Evolutionary conservation across 2,329 filamentous ascomycete genomes (phyloP).

Genomic region (Hypoxylon sp.): DNA sequence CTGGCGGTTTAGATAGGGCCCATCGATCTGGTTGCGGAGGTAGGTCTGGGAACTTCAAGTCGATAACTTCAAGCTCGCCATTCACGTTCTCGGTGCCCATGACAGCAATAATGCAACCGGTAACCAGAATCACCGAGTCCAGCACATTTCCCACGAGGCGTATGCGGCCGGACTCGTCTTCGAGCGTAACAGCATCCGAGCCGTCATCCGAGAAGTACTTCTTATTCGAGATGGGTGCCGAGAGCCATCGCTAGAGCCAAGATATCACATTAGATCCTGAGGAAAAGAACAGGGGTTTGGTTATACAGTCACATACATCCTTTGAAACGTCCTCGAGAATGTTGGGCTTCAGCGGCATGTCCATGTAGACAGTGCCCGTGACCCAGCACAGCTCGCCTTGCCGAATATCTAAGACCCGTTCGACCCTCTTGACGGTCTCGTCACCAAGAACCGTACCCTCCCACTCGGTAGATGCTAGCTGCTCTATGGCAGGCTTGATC

Average conservation of each 20-base stretch:
- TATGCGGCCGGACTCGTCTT: constrained; percentile 94
- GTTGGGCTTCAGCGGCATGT: constrained; percentile 95
- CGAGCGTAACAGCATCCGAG: constrained; percentile 83
- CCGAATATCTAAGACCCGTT: constrained; percentile 93
- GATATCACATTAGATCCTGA: constrained; percentile 12
- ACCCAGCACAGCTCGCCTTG: constrained; percentile 98
- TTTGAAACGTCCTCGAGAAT: constrained; percentile 95
- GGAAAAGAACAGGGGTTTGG: not conserved
- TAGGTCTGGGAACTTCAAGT: constrained; percentile 89
- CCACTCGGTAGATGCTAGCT: constrained; percentile 82
- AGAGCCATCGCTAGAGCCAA: constrained; percentile 82
- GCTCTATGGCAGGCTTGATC: constrained; percentile 86
- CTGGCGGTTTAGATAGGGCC: constrained; percentile 71
- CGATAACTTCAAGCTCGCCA: constrained; percentile 93
- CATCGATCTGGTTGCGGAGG: constrained; percentile 86
- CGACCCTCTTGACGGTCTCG: constrained; percentile 81
- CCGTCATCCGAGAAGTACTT: constrained; percentile 79
- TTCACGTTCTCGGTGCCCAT: constrained; percentile 93
- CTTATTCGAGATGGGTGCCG: constrained; percentile 80
- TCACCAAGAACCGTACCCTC: constrained; percentile 81
- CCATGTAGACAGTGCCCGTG: constrained; percentile 94
- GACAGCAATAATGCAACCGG: constrained; percentile 93
- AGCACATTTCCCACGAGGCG: constrained; percentile 81
- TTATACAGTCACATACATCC: constrained; percentile 71
- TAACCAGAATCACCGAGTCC: constrained; percentile 80